Percentiles rank a stretch among this genome's conserved stretches.
These are phyloP conservation scores for Cladosporium sphaerospermum DNA, from an alignment of 2,329 filamentous ascomycete genomes.

Conservation along the genomic window DNA sequence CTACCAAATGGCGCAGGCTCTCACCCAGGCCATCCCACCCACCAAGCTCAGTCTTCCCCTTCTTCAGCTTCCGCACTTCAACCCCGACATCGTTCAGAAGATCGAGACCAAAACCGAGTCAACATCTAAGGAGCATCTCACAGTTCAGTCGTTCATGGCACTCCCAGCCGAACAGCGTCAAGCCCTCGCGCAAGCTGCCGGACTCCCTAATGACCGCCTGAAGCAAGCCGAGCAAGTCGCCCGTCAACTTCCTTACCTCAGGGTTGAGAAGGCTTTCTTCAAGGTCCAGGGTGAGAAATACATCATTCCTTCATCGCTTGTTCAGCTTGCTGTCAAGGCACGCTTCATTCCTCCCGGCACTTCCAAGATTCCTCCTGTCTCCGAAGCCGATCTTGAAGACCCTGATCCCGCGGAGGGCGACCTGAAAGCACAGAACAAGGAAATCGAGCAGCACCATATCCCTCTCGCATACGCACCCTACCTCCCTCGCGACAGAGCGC, in stretches of 20 bases:
- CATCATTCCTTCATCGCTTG: constrained; percentile 85
- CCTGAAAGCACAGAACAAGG: constrained; percentile 66
- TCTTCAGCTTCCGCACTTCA: constrained; percentile 86
- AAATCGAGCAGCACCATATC: constrained; percentile 65
- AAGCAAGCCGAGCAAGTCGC: constrained; percentile 68
- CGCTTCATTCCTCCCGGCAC: constrained; percentile 86
- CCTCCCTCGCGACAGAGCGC: constrained; percentile 80
- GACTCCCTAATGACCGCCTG: constrained; percentile 73
- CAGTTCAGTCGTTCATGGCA: constrained; percentile 83
- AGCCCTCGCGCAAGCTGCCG: constrained; percentile 62
- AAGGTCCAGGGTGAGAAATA: constrained; percentile 93
- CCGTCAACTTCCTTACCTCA: constrained; percentile 73
- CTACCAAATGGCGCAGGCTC: constrained; percentile 73
- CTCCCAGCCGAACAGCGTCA: constrained; percentile 69
- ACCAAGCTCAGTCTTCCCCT: constrained; percentile 58
- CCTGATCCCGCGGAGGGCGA: constrained; percentile 90
- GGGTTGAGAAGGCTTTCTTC: constrained; percentile 91
- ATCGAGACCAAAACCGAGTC: constrained; percentile 59
- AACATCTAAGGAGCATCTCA: constrained; percentile 60
- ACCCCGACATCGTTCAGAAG: constrained; percentile 53
- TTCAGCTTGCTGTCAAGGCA: constrained; percentile 91
- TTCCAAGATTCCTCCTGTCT: constrained; percentile 62
- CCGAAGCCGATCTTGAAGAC: constrained; percentile 78
- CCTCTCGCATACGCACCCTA: constrained; percentile 88
- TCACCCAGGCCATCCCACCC: constrained; percentile 85